Conservation (phyloP, 176 grass and related monocot species). For the Aegilops speltoides region DNA sequence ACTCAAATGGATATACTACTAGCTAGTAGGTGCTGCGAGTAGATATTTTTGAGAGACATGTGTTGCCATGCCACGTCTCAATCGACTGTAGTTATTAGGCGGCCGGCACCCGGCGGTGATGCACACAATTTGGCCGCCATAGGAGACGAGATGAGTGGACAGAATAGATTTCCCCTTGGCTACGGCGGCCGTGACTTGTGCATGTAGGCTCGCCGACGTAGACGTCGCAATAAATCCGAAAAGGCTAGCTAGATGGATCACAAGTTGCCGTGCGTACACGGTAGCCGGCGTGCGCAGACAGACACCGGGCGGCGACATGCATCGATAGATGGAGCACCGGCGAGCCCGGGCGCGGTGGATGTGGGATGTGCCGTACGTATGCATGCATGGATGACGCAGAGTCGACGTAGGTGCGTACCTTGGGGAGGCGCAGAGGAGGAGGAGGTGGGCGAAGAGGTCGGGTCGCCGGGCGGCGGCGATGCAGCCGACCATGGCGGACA, state of each 20-base stretch:
- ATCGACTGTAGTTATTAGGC: background rate
- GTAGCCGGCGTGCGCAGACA: background rate
- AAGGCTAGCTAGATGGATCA: background rate
- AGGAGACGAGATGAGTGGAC: background rate
- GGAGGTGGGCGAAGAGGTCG: conserved; percentile 67
- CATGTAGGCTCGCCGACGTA: conserved; percentile 9
- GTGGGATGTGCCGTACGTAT: no score
- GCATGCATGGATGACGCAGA: background rate
- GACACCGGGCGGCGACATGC: background rate
- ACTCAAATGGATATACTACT: background rate
- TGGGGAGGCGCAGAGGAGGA: conserved; percentile 69
- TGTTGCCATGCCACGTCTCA: background rate
- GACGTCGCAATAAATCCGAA: background rate
- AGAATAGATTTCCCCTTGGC: background rate
- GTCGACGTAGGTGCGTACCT: conserved; percentile 21
- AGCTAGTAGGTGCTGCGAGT: background rate
- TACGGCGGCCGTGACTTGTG: background rate
- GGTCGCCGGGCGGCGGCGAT: conserved; percentile 61
- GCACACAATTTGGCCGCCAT: background rate
- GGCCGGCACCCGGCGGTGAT: background rate
- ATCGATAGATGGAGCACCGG: background rate
- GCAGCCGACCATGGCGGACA: conserved; percentile 78
- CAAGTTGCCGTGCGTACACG: background rate
- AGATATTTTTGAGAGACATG: background rate
- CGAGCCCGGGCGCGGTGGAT: no score